These are phyloP conservation scores for Panaeolus cyanescens DNA, from an alignment of 768 basidiomycete genomes.

Conservation along the genomic window DNA sequence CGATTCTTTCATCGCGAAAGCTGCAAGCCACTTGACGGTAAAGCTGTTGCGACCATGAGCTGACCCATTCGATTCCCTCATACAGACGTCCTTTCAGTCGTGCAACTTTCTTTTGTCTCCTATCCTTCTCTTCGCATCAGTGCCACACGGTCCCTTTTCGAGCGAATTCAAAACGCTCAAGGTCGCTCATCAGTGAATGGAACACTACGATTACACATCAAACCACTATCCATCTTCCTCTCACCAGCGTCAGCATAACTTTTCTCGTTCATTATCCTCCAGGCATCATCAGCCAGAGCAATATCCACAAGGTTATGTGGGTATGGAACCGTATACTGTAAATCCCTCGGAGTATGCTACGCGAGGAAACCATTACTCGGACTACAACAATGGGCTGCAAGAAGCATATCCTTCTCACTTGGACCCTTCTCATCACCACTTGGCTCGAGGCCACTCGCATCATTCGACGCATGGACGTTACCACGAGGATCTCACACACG, in stretches of 20 bases:
- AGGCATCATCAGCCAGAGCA: background rate
- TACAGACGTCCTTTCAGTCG: background rate
- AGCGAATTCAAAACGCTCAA: no score
- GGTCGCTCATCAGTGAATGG: background rate
- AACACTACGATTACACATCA: background rate
- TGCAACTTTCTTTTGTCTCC: no score
- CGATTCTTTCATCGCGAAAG: background rate
- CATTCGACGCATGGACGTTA: background rate
- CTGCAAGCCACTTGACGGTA: background rate
- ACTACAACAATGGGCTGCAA: background rate
- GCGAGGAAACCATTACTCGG: background rate
- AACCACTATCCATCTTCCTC: background rate
- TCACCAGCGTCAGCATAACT: background rate
- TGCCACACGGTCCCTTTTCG: background rate
- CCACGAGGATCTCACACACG: slow-evolving; percentile 1
- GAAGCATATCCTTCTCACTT: background rate
- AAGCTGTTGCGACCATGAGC: background rate
- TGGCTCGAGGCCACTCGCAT: slow-evolving; percentile 1
- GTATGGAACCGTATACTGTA: background rate
- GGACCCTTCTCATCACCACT: background rate
- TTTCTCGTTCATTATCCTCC: background rate
- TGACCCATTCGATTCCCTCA: background rate
- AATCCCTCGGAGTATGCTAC: background rate
- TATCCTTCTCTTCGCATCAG: background rate
- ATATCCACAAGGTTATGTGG: background rate